phyloP scores from a whole-genome alignment of 2,329 filamentous ascomycete genomes.

The Grosmannia clavigera region DNA sequence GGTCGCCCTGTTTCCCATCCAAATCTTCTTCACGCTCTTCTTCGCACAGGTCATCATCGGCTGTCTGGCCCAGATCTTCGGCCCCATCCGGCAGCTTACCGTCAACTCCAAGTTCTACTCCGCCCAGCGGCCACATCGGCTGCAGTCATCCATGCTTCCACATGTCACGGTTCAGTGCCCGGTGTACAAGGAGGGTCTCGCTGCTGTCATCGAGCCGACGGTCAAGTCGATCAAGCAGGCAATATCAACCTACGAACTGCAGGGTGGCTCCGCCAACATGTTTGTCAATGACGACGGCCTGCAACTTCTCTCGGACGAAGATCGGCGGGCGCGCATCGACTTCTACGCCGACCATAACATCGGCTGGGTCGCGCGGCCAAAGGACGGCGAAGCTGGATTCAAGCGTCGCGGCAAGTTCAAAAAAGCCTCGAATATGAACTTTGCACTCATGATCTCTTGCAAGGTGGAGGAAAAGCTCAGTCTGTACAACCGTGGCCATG shows the following conservation, averaged over 20 bases:
- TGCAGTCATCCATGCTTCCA: slow-evolving; percentile 46
- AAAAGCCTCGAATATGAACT: slow-evolving; percentile 66
- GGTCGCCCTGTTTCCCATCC: slow-evolving; percentile 52
- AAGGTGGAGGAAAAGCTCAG: slow-evolving; percentile 58
- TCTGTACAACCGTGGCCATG: slow-evolving; percentile 39
- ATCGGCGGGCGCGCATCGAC: slow-evolving; percentile 49
- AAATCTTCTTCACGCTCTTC: slow-evolving; percentile 73
- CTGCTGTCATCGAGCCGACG: slow-evolving; percentile 62
- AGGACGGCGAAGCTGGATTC: slow-evolving; percentile 51
- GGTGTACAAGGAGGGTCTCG: slow-evolving; percentile 75
- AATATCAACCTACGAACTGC: slow-evolving; percentile 64
- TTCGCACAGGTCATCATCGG: slow-evolving; percentile 69
- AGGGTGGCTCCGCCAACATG: slow-evolving; percentile 67
- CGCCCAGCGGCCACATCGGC: slow-evolving; percentile 51
- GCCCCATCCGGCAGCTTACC: slow-evolving; percentile 60
- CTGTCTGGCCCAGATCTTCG: slow-evolving; percentile 62
- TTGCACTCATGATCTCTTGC: slow-evolving; percentile 53
- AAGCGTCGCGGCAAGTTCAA: slow-evolving; percentile 53
- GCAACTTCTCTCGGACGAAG: slow-evolving; percentile 51
- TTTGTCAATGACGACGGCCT: slow-evolving; percentile 67
- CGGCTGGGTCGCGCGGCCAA: slow-evolving; percentile 55
- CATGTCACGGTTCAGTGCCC: slow-evolving; percentile 78
- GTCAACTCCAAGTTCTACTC: slow-evolving; percentile 76
- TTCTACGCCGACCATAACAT: slow-evolving; percentile 59
- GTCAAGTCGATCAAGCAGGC: slow-evolving; percentile 67